A percentile compares a stretch with the other conserved stretches of the same genome.
Evolutionary conservation across 352 stramenopile genomes (phyloP).

Genomic region (Thalassiosira exigua): DNA sequence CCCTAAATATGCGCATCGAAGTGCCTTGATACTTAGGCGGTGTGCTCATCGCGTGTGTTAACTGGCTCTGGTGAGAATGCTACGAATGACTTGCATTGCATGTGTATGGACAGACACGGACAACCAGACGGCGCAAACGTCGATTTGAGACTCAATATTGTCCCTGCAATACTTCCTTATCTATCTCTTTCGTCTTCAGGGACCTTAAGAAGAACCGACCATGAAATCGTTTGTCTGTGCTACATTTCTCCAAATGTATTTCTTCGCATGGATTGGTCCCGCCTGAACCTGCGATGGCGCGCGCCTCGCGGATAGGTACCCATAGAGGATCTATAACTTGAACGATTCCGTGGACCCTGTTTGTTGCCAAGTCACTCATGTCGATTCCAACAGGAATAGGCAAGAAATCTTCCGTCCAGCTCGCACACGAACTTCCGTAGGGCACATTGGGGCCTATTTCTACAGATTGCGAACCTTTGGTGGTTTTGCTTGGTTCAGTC

Average conservation of each 20-base stretch:
- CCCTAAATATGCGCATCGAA: too few relatives aligned
- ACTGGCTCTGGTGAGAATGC: too few relatives aligned
- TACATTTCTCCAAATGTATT: not conserved
- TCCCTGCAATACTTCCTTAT: slow-evolving; percentile 27
- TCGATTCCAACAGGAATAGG: slow-evolving; percentile 9
- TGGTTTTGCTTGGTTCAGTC: slow-evolving; percentile 3
- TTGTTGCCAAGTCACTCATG: not conserved
- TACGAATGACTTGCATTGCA: too few relatives aligned
- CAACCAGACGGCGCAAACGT: too few relatives aligned
- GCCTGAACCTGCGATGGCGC: not conserved
- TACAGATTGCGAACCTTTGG: not conserved
- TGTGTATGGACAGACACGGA: too few relatives aligned
- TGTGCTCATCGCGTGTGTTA: too few relatives aligned
- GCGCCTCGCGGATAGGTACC: not conserved
- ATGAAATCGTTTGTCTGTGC: slow-evolving; percentile 9
- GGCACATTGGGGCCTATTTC: slow-evolving; percentile 48
- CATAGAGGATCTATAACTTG: not conserved
- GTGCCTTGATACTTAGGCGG: too few relatives aligned
- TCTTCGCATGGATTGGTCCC: not conserved
- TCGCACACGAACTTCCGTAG: slow-evolving; percentile 1
- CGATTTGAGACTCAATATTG: slow-evolving; percentile 13
- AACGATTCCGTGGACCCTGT: not conserved
- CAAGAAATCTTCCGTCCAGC: slow-evolving; percentile 27
- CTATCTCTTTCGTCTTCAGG: slow-evolving; percentile 18
- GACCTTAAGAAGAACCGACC: slow-evolving; percentile 36